A percentile compares a stretch with the other conserved stretches of the same genome.
These are phyloP conservation scores for Aspergillus pseudotamarii DNA, from an alignment of 2,329 filamentous ascomycete genomes.

Conservation along the genomic window DNA sequence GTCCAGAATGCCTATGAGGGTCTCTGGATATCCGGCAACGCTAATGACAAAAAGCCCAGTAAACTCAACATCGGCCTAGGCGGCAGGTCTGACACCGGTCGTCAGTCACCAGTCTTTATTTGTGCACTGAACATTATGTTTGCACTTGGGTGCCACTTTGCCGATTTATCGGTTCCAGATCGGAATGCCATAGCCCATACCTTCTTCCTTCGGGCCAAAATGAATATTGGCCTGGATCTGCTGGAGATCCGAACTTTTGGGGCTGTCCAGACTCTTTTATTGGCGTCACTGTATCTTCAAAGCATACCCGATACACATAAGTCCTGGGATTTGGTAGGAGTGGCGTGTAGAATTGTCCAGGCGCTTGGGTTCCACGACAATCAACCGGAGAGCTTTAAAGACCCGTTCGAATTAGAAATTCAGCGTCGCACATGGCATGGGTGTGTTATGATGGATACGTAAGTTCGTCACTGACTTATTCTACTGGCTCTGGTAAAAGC, in stretches of 20 bases:
- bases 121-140: slow-evolving; percentile 49
- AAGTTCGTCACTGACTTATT: slow-evolving; percentile 8
- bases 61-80: slow-evolving; percentile 40
- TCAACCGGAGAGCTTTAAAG: slow-evolving; percentile 16
- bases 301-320: slow-evolving; percentile 45
- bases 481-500: neutral
- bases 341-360: slow-evolving; percentile 47
- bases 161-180: slow-evolving; percentile 34
- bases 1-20: slow-evolving; percentile 46
- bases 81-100: slow-evolving; percentile 31
- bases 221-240: slow-evolving; percentile 41
- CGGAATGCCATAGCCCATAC: slow-evolving; percentile 31
- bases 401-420: slow-evolving; percentile 41
- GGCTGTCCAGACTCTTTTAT: slow-evolving; percentile 46
- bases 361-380: slow-evolving; percentile 47
- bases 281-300: slow-evolving; percentile 45
- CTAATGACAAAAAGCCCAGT: slow-evolving; percentile 16
- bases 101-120: slow-evolving; percentile 44
- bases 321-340: slow-evolving; percentile 49
- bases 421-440: slow-evolving; percentile 44
- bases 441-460: slow-evolving; percentile 45
- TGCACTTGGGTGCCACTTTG: slow-evolving; percentile 46
- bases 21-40: slow-evolving; percentile 37
- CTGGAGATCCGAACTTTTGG: slow-evolving; percentile 42
- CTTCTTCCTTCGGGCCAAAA: slow-evolving; percentile 41